These are phyloP conservation scores for Pythium sp. DNA, from an alignment of 352 stramenopile species.

Conservation along the genomic window DNA sequence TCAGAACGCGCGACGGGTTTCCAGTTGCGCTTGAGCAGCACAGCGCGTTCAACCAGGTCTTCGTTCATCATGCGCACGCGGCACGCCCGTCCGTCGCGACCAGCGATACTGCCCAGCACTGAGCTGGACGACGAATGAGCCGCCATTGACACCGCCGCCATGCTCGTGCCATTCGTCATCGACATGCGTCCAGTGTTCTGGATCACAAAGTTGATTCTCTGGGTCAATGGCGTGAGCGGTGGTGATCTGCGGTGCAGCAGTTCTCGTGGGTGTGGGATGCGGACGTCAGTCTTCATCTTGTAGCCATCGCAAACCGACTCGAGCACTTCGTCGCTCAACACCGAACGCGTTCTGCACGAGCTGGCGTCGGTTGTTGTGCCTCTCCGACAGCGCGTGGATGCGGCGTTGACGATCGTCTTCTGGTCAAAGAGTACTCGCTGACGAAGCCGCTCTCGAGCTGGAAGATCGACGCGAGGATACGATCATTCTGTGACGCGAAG, in stretches of 20 bases:
- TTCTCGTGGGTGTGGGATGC: slow-evolving; percentile 45
- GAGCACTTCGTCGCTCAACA: slow-evolving; percentile 73
- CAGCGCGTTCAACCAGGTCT: slow-evolving; percentile 64
- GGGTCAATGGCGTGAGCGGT: slow-evolving; percentile 79
- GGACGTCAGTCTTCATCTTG: slow-evolving; percentile 35
- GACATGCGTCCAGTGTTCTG: slow-evolving; percentile 67
- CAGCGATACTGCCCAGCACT: slow-evolving; percentile 21
- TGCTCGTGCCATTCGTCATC: slow-evolving; percentile 32
- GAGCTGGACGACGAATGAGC: slow-evolving; percentile 15
- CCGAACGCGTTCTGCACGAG: slow-evolving; percentile 85
- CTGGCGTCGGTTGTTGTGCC: slow-evolving; percentile 83
- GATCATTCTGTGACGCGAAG: too few relatives aligned
- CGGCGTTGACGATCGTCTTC: too few relatives aligned
- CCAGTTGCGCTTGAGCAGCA: slow-evolving; percentile 75
- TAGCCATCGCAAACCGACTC: slow-evolving; percentile 60
- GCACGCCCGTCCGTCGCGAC: slow-evolving; percentile 34
- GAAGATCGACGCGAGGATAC: too few relatives aligned
- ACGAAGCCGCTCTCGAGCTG: too few relatives aligned
- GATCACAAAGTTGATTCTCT: slow-evolving; percentile 76
- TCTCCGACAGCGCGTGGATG: slow-evolving; percentile 75
- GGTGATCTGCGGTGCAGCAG: slow-evolving; percentile 70
- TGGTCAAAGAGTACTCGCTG: too few relatives aligned
- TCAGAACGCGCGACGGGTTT: slow-evolving; percentile 70
- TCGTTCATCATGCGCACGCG: slow-evolving; percentile 58
- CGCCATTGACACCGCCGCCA: slow-evolving; percentile 2